Evolutionary conservation across 768 basidiomycete species (phyloP), one percentile per base, ranked within the genome.

Genomic region (Russula compacta): DNA sequence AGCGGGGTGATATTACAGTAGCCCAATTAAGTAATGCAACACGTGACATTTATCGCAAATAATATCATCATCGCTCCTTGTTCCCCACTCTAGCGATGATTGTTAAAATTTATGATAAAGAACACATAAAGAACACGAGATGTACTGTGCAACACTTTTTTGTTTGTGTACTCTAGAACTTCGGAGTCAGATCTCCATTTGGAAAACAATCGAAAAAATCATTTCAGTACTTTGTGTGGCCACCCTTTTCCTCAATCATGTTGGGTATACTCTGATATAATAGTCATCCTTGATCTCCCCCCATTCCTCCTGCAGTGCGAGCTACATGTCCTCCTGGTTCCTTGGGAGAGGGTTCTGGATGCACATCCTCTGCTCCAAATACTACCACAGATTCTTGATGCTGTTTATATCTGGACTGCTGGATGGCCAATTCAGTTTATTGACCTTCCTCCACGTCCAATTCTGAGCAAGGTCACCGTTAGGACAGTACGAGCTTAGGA

Each of bases 1-100:
- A 29, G 24, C 24, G 78, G 65, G 80, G 81, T 3, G 73, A 76
- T 11, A 77, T 84, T 40, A 62, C 71, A n/a, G n/a, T n/a, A n/a
- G n/a, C n/a, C n/a, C n/a, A n/a, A n/a, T n/a, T n/a, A n/a, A n/a
- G n/a, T n/a, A n/a, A n/a, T n/a, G n/a, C n/a, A n/a, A n/a, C n/a
- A n/a, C n/a, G n/a, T n/a, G n/a, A n/a, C 0, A 75, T 83, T 46
- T 75, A 74, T 2, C 63, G 71, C 0, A 76, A 77, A 43, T 79
- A 83, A 19, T n/a, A n/a, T n/a, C n/a, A n/a, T n/a, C n/a, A n/a
- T n/a, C n/a, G n/a, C n/a, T n/a, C n/a, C n/a, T n/a, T n/a, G n/a
- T n/a, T n/a, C n/a, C n/a, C n/a, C n/a, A n/a, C n/a, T n/a, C n/a
- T n/a, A n/a, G n/a, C n/a, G n/a, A n/a, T n/a, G n/a, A n/a, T n/a